These are phyloP conservation scores for Triticum aestivum DNA, from an alignment of 176 grass and related monocot species.

Conservation along the genomic window IWGSC_CS_RefSeq_v2.1 NC_057812.1:109392398-109392897, in stretches of 20 bases:
- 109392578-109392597: constrained; percentile 74
- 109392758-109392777: constrained; percentile 64
- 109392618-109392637: constrained; percentile 64
- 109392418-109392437: constrained; percentile 87
- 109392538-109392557: constrained; percentile 74
- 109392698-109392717: constrained; percentile 67
- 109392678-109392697: constrained; percentile 82
- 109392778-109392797: constrained; percentile 42
- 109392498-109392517: constrained; percentile 73
- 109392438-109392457: constrained; percentile 76
- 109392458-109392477: constrained; percentile 86
- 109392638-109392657: constrained; percentile 74
- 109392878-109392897: constrained; percentile 54
- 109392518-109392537: constrained; percentile 62
- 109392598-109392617: constrained; percentile 60
- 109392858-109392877: constrained; percentile 60
- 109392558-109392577: constrained; percentile 74
- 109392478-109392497: constrained; percentile 72
- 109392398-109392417: constrained; percentile 76
- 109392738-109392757: constrained; percentile 65
- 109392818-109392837: constrained; percentile 78
- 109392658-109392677: constrained; percentile 73
- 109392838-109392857: constrained; percentile 71
- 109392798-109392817: constrained; percentile 66
- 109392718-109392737: constrained; percentile 66